Percentiles rank a stretch among this genome's conserved stretches.
phyloP scores from a whole-genome alignment of 75 land plant genomes.

The Azolla pinnata region DNA sequence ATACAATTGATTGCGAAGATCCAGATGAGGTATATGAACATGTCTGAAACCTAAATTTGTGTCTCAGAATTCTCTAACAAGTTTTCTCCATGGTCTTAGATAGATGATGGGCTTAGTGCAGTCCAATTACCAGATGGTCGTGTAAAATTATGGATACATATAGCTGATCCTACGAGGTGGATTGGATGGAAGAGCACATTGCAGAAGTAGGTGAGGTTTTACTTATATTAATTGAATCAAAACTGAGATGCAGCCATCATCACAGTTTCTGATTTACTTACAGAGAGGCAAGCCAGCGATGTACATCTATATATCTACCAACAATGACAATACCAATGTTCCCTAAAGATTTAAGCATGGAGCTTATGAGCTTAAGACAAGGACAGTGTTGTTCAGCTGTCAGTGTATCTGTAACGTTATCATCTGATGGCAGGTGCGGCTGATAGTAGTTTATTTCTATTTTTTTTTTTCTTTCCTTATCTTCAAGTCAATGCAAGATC shows the following conservation, averaged over 20 bases:
- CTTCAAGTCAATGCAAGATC: no score
- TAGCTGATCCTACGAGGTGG: conserved; percentile 87
- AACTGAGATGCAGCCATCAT: no score
- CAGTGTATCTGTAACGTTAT: conserved; percentile 67
- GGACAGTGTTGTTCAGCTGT: conserved; percentile 67
- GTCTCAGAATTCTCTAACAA: no score
- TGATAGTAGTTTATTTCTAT: not conserved
- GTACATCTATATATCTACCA: conserved; percentile 86
- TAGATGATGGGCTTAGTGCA: conserved; percentile 99
- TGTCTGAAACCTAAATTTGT: not conserved
- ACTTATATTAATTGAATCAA: no score
- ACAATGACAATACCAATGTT: conserved; percentile 87
- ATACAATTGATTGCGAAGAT: conserved; percentile 97
- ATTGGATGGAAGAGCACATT: conserved; percentile 43
- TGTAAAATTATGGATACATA: conserved; percentile 89
- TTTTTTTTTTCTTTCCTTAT: no score
- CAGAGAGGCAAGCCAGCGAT: conserved; percentile 87
- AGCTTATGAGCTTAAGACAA: conserved; percentile 84
- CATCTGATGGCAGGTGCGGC: conserved; percentile 87
- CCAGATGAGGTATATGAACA: conserved; percentile 76
- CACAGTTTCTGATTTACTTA: not conserved
- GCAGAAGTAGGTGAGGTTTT: conserved; percentile 38
- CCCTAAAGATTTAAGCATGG: conserved; percentile 81
- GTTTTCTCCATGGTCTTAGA: conserved; percentile 34
- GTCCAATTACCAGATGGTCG: conserved; percentile 76